Base-by-base conservation (phyloP, 176 grass and related monocot species). In the Carex kokanica region DNA sequence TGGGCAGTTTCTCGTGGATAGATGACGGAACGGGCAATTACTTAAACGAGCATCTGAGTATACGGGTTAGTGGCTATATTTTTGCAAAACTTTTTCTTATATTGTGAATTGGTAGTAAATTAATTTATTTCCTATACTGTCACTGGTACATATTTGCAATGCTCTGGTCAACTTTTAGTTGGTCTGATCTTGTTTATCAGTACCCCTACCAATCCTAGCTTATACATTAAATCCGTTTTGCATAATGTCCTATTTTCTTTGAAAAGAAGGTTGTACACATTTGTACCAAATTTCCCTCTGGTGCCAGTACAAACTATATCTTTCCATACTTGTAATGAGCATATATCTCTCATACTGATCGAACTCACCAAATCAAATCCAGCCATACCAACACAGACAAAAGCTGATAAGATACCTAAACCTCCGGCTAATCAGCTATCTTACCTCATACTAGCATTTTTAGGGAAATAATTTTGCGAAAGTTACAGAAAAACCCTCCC, bases 1-100 rank as follows among this genome's bases (percentile, higher is more conserved):
- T 23, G 21, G 2, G 91, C 90, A 99, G 96, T 88, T 90, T 71
- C 31, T 88, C 89, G n/a, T 91, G 96, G 89, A 81, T 81, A 71
- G 79, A 81, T 61, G 88, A 95, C 86, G 45, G 81, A 77, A 81
- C 86, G 66, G 84, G 31, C 65, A 68, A 92, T 25, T 89, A 89
- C 52, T 83, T 88, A 41, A 86, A 83, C 1, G 71, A 84, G 84
- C 82, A 32, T 88, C 96, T 40, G 93, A 99, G 66, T 99, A 99
- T 78, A 99, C 95, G 93, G 96, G 96, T 95, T 64, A 71, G 89
- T 83, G 9, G 0, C 27, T 57, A 67, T 18, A 60, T 73, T 84
- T 60, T 43, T 71, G 17, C 36, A 71, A 59, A 72, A 63, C 43
- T 5, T 25, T 58, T 0, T 82, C 53, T 23, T 11, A 38, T 38